phyloP scores from a whole-genome alignment of 208 protist genomes.

The Trypanosoma grayi region DNA sequence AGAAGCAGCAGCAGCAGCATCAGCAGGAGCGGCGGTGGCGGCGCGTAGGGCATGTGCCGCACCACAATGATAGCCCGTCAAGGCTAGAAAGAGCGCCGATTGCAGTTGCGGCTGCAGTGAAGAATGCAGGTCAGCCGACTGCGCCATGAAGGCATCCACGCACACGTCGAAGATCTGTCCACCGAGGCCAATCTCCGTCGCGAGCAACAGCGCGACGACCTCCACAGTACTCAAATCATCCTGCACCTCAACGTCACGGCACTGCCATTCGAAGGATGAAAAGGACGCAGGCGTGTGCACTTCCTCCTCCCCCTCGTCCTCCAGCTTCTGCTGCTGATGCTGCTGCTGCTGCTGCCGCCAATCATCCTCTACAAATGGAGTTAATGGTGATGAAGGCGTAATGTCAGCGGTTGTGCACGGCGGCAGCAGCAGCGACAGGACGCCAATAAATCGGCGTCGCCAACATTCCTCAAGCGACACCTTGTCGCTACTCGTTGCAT shows the following conservation, averaged over 20 bases:
- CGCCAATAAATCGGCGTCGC: not conserved
- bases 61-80: slow-evolving; percentile 7
- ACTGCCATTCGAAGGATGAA: not conserved
- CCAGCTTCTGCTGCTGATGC: too few relatives aligned
- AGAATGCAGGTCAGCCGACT: not conserved
- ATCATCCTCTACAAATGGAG: too few relatives aligned
- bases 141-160: not conserved
- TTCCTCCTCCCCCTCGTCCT: not conserved
- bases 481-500: not conserved
- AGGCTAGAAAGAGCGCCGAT: not conserved
- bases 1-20: not conserved
- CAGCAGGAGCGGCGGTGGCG: not conserved
- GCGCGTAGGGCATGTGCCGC: not conserved
- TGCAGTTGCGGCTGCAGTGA: not conserved
- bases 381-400: not conserved
- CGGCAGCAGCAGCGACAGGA: slow-evolving; percentile 1
- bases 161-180: not conserved
- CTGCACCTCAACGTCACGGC: not conserved
- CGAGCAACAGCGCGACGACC: not conserved
- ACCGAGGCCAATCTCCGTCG: not conserved
- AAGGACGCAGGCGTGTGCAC: not conserved
- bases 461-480: not conserved
- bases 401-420: not conserved
- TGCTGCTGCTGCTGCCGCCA: too few relatives aligned
- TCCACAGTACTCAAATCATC: not conserved